These are phyloP conservation scores for Arthrobotrys pseudoclavata DNA, from an alignment of 2,329 filamentous ascomycete genomes.

Conservation along the genomic window DNA sequence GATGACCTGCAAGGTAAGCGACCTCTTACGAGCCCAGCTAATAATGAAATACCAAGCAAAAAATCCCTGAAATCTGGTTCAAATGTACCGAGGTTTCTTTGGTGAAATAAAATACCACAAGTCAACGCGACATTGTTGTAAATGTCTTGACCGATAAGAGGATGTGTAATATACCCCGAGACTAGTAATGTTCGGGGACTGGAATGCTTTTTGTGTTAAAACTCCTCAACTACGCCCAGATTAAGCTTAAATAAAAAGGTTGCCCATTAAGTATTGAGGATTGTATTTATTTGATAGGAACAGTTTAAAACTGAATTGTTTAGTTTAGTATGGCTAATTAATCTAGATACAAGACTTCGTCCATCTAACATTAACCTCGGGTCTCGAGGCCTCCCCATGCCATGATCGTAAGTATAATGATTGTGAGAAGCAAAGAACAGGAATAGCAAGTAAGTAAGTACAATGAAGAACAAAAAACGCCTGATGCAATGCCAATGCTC, in stretches of 20 bases:
- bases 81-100: no score
- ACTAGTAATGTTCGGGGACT: no score
- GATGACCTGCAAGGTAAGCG: conserved; percentile 12
- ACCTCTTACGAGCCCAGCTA: background rate
- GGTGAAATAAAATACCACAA: no score
- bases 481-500: conserved; percentile 21
- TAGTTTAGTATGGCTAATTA: background rate
- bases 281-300: background rate
- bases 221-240: no score
- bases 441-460: conserved; percentile 33
- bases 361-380: background rate
- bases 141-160: no score
- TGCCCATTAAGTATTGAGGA: background rate
- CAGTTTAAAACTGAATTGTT: background rate
- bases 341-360: background rate
- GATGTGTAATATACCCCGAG: no score
- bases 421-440: background rate
- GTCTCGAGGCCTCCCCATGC: background rate
- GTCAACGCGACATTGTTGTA: no score
- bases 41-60: no score
- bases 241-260: no score
- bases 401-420: conserved; percentile 18
- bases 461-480: conserved; percentile 26
- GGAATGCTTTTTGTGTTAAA: no score
- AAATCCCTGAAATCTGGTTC: no score